A percentile compares a stretch with the other conserved stretches of the same genome.
These are phyloP conservation scores for Hemisphaericaspora nanyangensis DNA, from an alignment of 805 yeast species.

Conservation along the genomic window DNA sequence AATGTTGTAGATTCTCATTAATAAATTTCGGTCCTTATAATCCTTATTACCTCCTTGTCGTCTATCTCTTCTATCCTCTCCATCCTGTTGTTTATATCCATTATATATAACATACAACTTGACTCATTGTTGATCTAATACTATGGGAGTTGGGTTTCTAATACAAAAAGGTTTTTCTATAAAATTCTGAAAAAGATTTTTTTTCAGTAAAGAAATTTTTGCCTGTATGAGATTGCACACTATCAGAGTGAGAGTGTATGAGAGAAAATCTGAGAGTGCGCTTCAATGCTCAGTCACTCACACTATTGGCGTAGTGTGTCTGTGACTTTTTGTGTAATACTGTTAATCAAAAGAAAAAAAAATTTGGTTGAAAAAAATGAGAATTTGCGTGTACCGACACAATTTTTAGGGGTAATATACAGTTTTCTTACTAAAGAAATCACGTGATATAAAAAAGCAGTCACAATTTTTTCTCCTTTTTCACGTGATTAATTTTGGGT, in stretches of 20 bases:
- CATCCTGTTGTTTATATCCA: too few species aligned
- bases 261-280: not conserved
- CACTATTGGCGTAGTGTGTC: too few species aligned
- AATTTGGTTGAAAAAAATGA: not conserved
- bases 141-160: conserved; percentile 1
- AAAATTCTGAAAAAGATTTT: conserved; percentile 9
- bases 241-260: not conserved
- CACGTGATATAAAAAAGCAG: conserved; percentile 8
- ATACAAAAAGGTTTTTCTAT: conserved; percentile 2
- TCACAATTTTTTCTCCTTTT: conserved; percentile 5
- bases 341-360: not conserved
- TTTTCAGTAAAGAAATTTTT: conserved; percentile 2
- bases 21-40: too few species aligned
- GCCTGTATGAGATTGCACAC: not conserved
- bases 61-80: too few species aligned
- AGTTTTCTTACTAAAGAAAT: too few species aligned
- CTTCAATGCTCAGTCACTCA: not conserved
- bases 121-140: conserved; percentile 22
- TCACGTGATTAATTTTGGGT: not conserved
- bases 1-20: too few species aligned
- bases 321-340: too few species aligned
- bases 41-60: too few species aligned
- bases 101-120: conserved; percentile 25
- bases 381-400: not conserved
- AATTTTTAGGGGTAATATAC: not conserved